phyloP scores from a whole-genome alignment of 2,329 filamentous ascomycete species.

The Sclerotinia nivalis region DNA sequence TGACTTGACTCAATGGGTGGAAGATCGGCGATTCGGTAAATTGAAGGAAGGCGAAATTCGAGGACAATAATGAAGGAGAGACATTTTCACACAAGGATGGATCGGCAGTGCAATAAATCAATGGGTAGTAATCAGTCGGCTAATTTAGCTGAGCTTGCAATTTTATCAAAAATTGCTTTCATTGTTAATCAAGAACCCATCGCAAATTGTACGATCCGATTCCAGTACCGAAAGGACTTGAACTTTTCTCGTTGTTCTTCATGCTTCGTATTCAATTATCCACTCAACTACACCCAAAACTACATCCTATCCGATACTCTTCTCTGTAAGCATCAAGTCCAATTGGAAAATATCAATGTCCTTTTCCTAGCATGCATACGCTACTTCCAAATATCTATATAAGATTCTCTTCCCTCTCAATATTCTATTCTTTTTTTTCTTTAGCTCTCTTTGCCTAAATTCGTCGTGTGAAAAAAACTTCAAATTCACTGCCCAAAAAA shows the following conservation, averaged over 20 bases:
- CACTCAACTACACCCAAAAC: too few species aligned
- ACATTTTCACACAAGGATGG: background rate
- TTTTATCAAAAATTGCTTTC: background rate
- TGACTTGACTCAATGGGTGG: background rate
- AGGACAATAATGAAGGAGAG: background rate
- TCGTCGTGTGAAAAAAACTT: too few species aligned
- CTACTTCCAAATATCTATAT: background rate
- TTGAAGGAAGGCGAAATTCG: background rate
- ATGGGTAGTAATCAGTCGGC: background rate
- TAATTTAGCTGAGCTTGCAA: background rate
- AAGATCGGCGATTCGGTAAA: background rate
- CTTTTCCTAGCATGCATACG: background rate
- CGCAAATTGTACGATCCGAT: background rate
- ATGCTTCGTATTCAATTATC: too few species aligned
- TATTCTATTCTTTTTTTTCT: too few species aligned
- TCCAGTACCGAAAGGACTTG: background rate
- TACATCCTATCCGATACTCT: too few species aligned
- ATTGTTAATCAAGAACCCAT: background rate
- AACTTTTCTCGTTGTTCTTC: background rate
- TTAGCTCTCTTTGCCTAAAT: slow-evolving; percentile 57
- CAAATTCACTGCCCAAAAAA: too few species aligned
- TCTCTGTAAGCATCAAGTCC: too few species aligned
- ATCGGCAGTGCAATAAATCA: background rate
- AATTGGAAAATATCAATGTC: too few species aligned
- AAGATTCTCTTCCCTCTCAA: background rate